Evolutionary conservation across 2,329 filamentous ascomycete genomes (phyloP), one percentile per base, ranked within the genome.

Genomic region (Fragosphaeria purpurea): DNA sequence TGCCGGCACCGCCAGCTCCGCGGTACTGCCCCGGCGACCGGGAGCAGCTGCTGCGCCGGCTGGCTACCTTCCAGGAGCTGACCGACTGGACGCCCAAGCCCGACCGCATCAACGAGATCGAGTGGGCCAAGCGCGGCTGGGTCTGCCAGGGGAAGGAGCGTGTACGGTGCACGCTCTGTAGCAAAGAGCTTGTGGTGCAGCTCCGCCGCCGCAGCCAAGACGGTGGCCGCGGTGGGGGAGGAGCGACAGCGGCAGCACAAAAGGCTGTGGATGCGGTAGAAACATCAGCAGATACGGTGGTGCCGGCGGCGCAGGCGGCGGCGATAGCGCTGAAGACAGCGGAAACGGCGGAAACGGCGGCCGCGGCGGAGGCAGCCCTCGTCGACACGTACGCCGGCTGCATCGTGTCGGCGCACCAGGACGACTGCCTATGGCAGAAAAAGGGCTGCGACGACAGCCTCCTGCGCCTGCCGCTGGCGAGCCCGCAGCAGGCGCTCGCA

Each of bases 41-140:
- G 48, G 80, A 82, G 40, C 82, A 88, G 58, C 89, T 97, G 55
- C 74, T 97, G 9, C 80, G 78, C 59, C 75, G 93, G 31, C 73
- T 98, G 33, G 85, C 85, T 53, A 94, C 88, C 0, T 98, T 95
- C 63, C 86, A 91, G 62, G 88, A 91, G 58, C 82, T 97, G 45
- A 93, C 88, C 49, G 80, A 86, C 63, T 98, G 91, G 91, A 85
- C 86, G n/a, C 86, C 88, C 0, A 97, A 97, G 64, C 90, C 93
- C 0, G 80, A 90, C 48, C 75, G 74, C 37, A 83, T 97, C 59
- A 88, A 82, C 62, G 93, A 97, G 67, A 82, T 96, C 7, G 85
- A 89, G 64, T 98, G 93, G 93, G 90, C 90, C 1, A 95, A 91
- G 71, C 74, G 86, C 52, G 91, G 91, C 1, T 98, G 93, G 91